Percentiles rank a stretch among this genome's conserved stretches.
Conservation (phyloP, 2,329 filamentous ascomycete species). For the Cladophialophora yegresii region DNA sequence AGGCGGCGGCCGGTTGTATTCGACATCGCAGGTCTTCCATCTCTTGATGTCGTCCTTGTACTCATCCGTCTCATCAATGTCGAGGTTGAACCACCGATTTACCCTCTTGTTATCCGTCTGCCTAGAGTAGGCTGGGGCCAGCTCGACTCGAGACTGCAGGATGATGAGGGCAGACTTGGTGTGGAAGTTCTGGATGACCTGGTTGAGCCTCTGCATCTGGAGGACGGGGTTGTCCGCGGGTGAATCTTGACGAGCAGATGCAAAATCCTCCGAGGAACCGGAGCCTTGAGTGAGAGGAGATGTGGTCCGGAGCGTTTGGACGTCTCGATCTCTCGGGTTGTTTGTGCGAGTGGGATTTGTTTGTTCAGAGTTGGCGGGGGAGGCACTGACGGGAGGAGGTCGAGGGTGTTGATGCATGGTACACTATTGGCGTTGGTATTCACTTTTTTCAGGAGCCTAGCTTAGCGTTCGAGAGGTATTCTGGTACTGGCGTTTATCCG, state of each 20-base stretch:
- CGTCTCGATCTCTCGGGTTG: slow-evolving; percentile 69
- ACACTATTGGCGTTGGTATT: slow-evolving; percentile 36
- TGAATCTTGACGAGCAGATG: slow-evolving; percentile 46
- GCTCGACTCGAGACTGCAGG: slow-evolving; percentile 74
- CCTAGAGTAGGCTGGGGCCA: slow-evolving; percentile 60
- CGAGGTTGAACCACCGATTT: slow-evolving; percentile 94
- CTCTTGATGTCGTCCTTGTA: slow-evolving; percentile 76
- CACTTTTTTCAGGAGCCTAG: slow-evolving; percentile 20
- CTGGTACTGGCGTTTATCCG: slow-evolving; percentile 25
- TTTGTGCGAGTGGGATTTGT: slow-evolving; percentile 72
- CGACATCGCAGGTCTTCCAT: slow-evolving; percentile 79
- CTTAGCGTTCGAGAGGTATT: slow-evolving; percentile 30
- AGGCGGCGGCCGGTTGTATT: slow-evolving; percentile 75
- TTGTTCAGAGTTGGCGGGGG: slow-evolving; percentile 70
- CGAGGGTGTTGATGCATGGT: slow-evolving; percentile 89
- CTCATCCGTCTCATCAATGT: slow-evolving; percentile 87
- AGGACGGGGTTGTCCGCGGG: slow-evolving; percentile 56
- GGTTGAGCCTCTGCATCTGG: slow-evolving; percentile 80
- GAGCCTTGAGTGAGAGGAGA: slow-evolving; percentile 55
- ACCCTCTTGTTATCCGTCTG: slow-evolving; percentile 64
- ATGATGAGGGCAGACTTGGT: slow-evolving; percentile 84
- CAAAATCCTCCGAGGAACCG: slow-evolving; percentile 54
- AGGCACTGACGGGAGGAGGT: slow-evolving; percentile 69
- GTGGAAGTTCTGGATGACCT: slow-evolving; percentile 96
- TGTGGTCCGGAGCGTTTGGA: slow-evolving; percentile 53